Evolutionary conservation across 768 basidiomycete genomes (phyloP).

Genomic region (Kwoniella sp.): DNA sequence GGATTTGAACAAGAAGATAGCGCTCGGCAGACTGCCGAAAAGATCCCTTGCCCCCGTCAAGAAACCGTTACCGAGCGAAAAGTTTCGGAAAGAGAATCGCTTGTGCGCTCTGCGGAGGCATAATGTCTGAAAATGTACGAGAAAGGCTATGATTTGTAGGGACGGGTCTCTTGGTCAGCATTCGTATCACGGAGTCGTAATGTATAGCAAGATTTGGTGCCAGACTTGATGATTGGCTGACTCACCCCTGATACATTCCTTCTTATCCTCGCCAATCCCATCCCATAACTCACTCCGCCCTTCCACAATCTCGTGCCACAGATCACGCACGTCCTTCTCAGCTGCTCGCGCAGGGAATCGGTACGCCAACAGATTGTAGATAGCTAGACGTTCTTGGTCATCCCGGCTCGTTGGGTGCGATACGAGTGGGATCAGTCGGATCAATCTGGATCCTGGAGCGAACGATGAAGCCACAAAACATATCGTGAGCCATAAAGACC

Average conservation of each 20-base stretch:
- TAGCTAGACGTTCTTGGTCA: constrained; percentile 59
- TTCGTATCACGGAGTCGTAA: too few relatives aligned
- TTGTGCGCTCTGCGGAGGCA: constrained; percentile 86
- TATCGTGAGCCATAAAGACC: constrained; percentile 43
- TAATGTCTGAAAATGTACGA: constrained; percentile 89
- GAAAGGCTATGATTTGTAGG: constrained; percentile 66
- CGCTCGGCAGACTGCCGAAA: constrained; percentile 88
- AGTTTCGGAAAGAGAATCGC: constrained; percentile 89
- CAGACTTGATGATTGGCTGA: neutral
- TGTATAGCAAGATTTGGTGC: neutral
- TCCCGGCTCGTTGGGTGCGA: constrained; percentile 60
- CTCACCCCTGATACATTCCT: constrained; percentile 85
- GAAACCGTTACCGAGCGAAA: constrained; percentile 84
- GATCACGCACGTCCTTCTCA: constrained; percentile 77
- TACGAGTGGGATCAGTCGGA: constrained; percentile 78
- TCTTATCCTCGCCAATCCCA: constrained; percentile 83
- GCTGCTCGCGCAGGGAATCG: constrained; percentile 71
- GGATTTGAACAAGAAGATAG: constrained; percentile 89
- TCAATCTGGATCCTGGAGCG: constrained; percentile 68
- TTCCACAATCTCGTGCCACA: constrained; percentile 91
- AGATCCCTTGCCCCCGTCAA: constrained; percentile 85
- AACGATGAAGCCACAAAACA: neutral
- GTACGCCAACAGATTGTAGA: constrained; percentile 75
- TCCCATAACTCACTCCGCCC: constrained; percentile 78
- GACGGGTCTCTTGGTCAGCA: neutral